Evolutionary conservation across 2,329 filamentous ascomycete genomes (phyloP), one percentile per base, ranked within the genome.

Genomic region (Septoria petroselini): DNA sequence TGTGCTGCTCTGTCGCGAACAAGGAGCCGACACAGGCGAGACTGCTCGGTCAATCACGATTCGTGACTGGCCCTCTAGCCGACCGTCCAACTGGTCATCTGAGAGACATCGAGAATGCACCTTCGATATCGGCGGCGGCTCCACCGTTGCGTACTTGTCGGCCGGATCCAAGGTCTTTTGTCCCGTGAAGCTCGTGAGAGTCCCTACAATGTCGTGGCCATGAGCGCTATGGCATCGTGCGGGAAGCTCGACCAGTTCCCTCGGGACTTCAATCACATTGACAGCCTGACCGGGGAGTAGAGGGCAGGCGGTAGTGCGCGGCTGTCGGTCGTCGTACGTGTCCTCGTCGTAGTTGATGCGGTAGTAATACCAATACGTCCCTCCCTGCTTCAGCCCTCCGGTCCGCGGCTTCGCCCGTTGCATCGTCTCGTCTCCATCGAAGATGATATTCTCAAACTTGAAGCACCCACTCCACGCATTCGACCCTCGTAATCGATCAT

Each of bases 361-460:
- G 70, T 95, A 96, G 87, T 93, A 96, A 76, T 95, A 97, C 79
- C 91, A 96, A 71, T 96, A 96, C 12, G 85, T 93, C 53, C 86
- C 83, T 37, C 91, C 91, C 87, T 95, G 95, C 70, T 86, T 93
- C 57, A 96, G 77, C 44, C 86, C 91, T 50, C 90, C 90, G 59
- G 81, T 80, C 61, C 88, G 81, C 61, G 80, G 81, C 27, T 75
- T 71, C 18, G 69, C 70, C 43, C 72, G 76, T 59, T 72, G 63
- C 14, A 74, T 69, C 41, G 75, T 67, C 53, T 84, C n/a, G n/a
- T n/a, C 77, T 50, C 89, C 88, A 70, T 94, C 88, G 62, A 84
- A 89, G 61, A 88, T 83, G 65, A 94, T 93, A 68, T 93, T 83
- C 55, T 85, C 60, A 70, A 95, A 95, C 30, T 81, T 81, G 73